Evolutionary conservation across 345 rosid species (phyloP).

Genomic region (Gossypium longicalyx): DNA sequence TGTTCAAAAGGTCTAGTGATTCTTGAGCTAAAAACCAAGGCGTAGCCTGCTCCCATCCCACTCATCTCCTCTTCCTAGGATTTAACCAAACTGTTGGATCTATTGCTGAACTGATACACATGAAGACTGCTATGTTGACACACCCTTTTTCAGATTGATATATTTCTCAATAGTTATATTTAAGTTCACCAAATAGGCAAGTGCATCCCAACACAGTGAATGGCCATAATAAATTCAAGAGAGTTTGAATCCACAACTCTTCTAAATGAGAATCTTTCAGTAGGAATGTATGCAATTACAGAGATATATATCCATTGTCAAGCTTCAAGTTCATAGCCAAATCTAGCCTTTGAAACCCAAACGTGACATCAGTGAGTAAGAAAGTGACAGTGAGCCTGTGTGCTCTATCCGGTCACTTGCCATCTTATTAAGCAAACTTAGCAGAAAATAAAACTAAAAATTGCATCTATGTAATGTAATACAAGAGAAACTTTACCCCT

Average conservation of each 20-base stretch:
- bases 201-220: background rate
- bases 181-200: background rate
- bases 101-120: background rate
- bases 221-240: background rate
- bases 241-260: background rate
- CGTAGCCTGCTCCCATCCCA: background rate
- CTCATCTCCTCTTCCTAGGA: background rate
- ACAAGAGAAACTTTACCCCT: constrained; percentile 28
- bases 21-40: too few species aligned
- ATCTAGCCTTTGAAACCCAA: background rate
- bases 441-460: background rate
- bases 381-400: background rate
- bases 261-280: background rate
- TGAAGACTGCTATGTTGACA: background rate
- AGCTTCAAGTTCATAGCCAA: background rate
- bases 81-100: background rate
- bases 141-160: background rate
- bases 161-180: background rate
- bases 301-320: background rate
- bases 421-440: background rate
- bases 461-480: background rate
- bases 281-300: background rate
- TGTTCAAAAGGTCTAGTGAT: too few species aligned
- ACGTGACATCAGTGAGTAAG: background rate
- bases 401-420: background rate